These are phyloP conservation scores for Dendrothele bispora DNA, from an alignment of 768 basidiomycete species.

Conservation along the genomic window DNA sequence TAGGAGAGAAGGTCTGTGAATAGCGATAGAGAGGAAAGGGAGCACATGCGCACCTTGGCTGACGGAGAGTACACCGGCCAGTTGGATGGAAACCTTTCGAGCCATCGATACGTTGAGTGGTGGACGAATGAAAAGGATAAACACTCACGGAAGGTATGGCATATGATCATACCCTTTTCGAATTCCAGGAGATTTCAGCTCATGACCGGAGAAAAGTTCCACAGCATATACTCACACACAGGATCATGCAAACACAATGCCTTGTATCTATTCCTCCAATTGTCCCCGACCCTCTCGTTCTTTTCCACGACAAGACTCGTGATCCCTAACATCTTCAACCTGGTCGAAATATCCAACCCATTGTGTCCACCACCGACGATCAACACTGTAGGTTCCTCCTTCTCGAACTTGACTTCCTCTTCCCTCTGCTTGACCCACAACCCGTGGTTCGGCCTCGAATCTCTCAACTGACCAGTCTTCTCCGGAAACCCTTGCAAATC, in stretches of 20 bases:
- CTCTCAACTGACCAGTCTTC: constrained; percentile 38
- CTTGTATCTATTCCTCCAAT: constrained; percentile 61
- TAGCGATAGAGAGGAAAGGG: background rate
- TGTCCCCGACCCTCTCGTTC: constrained; percentile 51
- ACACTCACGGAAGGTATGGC: constrained; percentile 49
- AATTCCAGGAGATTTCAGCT: background rate
- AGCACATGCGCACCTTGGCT: constrained; percentile 39
- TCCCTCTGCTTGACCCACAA: constrained; percentile 46
- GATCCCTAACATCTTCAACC: constrained; percentile 53
- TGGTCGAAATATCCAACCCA: constrained; percentile 55
- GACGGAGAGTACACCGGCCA: constrained; percentile 56
- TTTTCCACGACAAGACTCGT: constrained; percentile 52
- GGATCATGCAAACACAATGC: constrained; percentile 56
- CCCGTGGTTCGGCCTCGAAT: constrained; percentile 40
- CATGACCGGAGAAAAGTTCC: background rate
- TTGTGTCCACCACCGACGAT: constrained; percentile 58
- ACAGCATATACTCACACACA: constrained; percentile 34
- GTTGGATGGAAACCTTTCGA: constrained; percentile 47
- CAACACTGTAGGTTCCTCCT: constrained; percentile 52
- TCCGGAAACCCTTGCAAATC: constrained; percentile 43
- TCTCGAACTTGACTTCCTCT: constrained; percentile 41
- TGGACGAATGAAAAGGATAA: background rate
- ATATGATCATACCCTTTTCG: constrained; percentile 49
- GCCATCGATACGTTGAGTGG: background rate
- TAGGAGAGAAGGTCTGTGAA: background rate